Conservation (phyloP, 2,329 filamentous ascomycete genomes). For the Chaetothyriales sp. region DNA sequence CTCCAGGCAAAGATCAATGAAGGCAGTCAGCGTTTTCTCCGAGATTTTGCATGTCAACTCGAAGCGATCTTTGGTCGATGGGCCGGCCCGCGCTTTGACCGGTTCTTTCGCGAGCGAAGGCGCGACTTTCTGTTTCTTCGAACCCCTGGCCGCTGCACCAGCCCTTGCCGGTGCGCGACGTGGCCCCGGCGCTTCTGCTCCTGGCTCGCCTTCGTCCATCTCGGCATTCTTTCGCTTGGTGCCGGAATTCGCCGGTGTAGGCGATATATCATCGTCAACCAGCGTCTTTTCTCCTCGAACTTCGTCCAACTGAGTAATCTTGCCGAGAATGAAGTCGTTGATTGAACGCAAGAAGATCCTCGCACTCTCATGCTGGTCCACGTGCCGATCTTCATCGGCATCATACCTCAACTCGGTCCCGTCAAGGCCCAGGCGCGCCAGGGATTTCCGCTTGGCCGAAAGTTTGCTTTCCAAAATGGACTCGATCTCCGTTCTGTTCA, state of each 20-base stretch:
- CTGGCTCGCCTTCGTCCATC: constrained; percentile 24
- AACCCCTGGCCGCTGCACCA: constrained; percentile 2
- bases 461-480: constrained; percentile 55
- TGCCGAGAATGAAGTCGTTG: constrained; percentile 53
- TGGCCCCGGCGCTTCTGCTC: constrained; percentile 10
- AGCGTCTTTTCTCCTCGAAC: constrained; percentile 23
- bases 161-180: constrained; percentile 3
- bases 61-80: constrained; percentile 23
- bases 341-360: constrained; percentile 71
- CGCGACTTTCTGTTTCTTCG: constrained; percentile 11
- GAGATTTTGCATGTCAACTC: constrained; percentile 79
- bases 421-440: constrained; percentile 48
- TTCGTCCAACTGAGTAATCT: constrained; percentile 47
- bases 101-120: neutral
- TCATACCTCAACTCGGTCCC: constrained; percentile 52
- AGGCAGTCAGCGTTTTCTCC: constrained; percentile 54
- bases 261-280: constrained; percentile 8
- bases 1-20: constrained; percentile 67
- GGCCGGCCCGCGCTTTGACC: constrained; percentile 4
- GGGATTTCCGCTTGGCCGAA: constrained; percentile 51
- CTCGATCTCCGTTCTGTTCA: constrained; percentile 63
- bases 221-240: constrained; percentile 21
- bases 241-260: constrained; percentile 2
- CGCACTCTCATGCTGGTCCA: constrained; percentile 70
- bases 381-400: constrained; percentile 15